These are phyloP conservation scores for Lyophyllum semitale DNA, from an alignment of 768 basidiomycete species.

Conservation along the genomic window DNA sequence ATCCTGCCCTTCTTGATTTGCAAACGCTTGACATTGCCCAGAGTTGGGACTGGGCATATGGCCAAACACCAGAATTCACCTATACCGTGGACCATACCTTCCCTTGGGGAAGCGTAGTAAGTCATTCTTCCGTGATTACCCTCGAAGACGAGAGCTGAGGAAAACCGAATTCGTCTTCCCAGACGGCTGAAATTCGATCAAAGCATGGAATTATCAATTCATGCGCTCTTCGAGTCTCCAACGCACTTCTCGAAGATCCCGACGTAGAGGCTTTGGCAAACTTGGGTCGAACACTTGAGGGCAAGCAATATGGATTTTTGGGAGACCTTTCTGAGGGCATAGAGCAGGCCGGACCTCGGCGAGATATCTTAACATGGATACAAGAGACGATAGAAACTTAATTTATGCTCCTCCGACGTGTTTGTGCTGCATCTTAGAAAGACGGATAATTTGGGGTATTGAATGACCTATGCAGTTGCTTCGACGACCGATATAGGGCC, in stretches of 20 bases:
- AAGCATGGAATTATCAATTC: constrained; percentile 68
- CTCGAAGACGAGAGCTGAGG: background rate
- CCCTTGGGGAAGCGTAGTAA: constrained; percentile 52
- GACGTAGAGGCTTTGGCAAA: constrained; percentile 2
- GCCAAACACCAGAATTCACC: constrained; percentile 92
- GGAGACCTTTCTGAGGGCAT: constrained; percentile 3
- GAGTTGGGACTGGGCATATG: constrained; percentile 94
- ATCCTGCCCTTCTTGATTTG: background rate
- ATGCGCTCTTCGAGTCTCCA: constrained; percentile 35
- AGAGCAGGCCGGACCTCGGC: constrained; percentile 11
- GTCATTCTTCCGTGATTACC: constrained; percentile 15
- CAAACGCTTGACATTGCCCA: constrained; percentile 28
- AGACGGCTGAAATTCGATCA: constrained; percentile 54
- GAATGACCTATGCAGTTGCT: too few relatives aligned
- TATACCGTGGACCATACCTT: constrained; percentile 52
- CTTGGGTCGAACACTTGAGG: constrained; percentile 19
- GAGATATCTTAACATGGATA: constrained; percentile 22
- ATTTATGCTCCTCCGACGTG: background rate
- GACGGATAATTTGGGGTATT: too few relatives aligned
- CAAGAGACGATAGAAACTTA: constrained; percentile 9
- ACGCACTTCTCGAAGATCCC: constrained; percentile 15
- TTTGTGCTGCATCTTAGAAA: too few relatives aligned
- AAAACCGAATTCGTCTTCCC: background rate
- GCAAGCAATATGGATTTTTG: constrained; percentile 37
- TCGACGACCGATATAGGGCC: too few relatives aligned